Percentiles rank a stretch among this genome's conserved stretches.
Conservation (phyloP, 768 basidiomycete species). For the Mrakia blollopis region DNA sequence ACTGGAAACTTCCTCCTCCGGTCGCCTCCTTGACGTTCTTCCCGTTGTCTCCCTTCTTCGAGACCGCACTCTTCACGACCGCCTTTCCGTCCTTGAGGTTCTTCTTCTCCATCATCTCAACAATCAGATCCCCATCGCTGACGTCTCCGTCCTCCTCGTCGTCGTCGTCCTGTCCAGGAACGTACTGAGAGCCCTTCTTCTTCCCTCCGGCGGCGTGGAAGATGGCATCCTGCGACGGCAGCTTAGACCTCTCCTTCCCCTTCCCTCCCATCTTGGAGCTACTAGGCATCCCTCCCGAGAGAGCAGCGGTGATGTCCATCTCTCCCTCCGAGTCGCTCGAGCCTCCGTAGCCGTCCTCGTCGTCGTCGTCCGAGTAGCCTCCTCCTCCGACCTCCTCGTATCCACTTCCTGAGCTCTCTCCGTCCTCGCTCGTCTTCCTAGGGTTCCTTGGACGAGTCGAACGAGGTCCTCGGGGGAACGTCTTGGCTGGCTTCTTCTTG, state of each 20-base stretch:
- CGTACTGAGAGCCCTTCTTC: conserved; percentile 18
- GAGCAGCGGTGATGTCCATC: conserved; percentile 31
- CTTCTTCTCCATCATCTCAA: conserved; percentile 63
- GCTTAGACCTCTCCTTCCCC: conserved; percentile 26
- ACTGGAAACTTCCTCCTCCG: conserved; percentile 92
- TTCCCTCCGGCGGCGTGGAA: conserved; percentile 21
- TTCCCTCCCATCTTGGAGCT: conserved; percentile 19
- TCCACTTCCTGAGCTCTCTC: conserved; percentile 28
- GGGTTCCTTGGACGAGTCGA: conserved; percentile 15
- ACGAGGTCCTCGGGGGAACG: conserved; percentile 5
- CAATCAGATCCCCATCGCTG: conserved; percentile 58
- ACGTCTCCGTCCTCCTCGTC: conserved; percentile 52
- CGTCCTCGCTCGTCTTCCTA: conserved; percentile 22
- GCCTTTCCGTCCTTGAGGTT: conserved; percentile 71
- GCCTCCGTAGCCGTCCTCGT: background rate
- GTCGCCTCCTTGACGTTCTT: conserved; percentile 69
- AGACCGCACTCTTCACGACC: conserved; percentile 61
- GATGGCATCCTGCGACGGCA: conserved; percentile 16
- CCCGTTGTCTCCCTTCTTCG: conserved; percentile 56
- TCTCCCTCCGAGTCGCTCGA: conserved; percentile 25
- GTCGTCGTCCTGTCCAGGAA: conserved; percentile 40
- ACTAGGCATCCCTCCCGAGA: conserved; percentile 20
- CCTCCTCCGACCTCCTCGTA: conserved; percentile 32
- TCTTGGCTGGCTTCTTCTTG: conserved; percentile 14
- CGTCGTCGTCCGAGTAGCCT: conserved; percentile 18